Evolutionary conservation across 2,329 filamentous ascomycete species (phyloP), one percentile per base, ranked within the genome.

Genomic region (Talaromyces sp.): DNA sequence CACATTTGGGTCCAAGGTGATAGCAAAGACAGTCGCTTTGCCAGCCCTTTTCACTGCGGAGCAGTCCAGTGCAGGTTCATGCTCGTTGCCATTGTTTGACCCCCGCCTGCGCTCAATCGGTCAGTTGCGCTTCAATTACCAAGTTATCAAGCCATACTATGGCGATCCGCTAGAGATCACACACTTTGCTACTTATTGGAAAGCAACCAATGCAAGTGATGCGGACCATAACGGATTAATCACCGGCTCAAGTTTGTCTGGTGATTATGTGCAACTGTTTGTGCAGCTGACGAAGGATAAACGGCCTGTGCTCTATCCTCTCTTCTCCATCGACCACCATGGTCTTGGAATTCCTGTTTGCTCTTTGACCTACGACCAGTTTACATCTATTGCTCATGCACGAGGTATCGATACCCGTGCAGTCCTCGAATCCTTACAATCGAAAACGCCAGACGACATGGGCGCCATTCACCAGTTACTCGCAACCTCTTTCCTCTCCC

Each of bases 131-230:
- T 99, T 99, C 79, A 90, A 90, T 65, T 96, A 91, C 59, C 92
- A 97, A 72, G 91, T 97, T 27, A 95, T 99, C 73, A 97, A 96
- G 70, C 94, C 94, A 0, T 99, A 97, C 77, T 86, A 88, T 64
- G 93, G 94, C 8, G 89, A 92, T 62, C 92, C 94, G 3, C 80
- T 99, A 24, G 94, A 99, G 74, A 97, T 99, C 62, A 96, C 94
- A 1, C 92, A 97, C 70, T 99, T 97, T 68, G 94, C 96, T 64
- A 97, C 94, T 0, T 99, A 99, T 75, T 99, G 94, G 94, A 99
- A 97, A 75, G 93, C 93, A 0, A 99, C 94, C 1, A 96, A 92
- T 69, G 92, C 96, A 67, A 84, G 94, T 54, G 91, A 96, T 72
- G 87, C 90, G 56, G 90, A 92, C 53, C 88, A 89, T 26, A 94